Evolutionary conservation across 176 grass and related monocot genomes (phyloP).

Genomic region (Urochloa ruziziensis): DNA sequence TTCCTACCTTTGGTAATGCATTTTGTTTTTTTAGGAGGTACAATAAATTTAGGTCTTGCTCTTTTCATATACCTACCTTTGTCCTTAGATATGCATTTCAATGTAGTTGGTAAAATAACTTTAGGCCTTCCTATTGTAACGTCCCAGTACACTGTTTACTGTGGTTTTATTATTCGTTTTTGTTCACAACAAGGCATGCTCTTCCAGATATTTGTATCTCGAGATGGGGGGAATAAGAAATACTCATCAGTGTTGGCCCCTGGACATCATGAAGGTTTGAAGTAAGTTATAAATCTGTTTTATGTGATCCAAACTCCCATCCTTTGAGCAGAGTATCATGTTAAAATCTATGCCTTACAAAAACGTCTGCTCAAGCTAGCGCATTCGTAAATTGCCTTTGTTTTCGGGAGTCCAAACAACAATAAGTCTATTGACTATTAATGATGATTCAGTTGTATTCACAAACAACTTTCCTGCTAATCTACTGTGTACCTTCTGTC

Average conservation of each 20-base stretch:
- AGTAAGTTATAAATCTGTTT: constrained; percentile 53
- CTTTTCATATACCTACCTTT: neutral
- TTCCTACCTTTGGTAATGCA: neutral
- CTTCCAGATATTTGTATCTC: constrained; percentile 93
- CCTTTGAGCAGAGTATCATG: neutral
- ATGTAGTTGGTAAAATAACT: neutral
- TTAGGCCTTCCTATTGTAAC: neutral
- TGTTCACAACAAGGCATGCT: neutral
- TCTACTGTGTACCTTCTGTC: neutral
- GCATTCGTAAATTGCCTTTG: neutral
- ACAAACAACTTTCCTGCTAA: neutral
- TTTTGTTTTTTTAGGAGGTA: neutral
- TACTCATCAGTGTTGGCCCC: constrained; percentile 91
- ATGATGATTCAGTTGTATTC: neutral
- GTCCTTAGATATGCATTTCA: neutral
- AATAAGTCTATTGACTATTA: neutral
- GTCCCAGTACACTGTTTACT: neutral
- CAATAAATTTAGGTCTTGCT: neutral
- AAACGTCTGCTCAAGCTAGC: neutral
- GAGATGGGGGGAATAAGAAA: constrained; percentile 86
- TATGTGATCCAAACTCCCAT: constrained; percentile 20
- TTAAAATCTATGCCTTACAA: neutral
- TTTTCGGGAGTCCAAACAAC: neutral
- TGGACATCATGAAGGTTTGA: constrained; percentile 89
- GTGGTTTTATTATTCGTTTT: neutral